Evolutionary conservation across 192 early-diverging fungal genomes (phyloP).

Genomic region (Funneliformis mosseae): DNA sequence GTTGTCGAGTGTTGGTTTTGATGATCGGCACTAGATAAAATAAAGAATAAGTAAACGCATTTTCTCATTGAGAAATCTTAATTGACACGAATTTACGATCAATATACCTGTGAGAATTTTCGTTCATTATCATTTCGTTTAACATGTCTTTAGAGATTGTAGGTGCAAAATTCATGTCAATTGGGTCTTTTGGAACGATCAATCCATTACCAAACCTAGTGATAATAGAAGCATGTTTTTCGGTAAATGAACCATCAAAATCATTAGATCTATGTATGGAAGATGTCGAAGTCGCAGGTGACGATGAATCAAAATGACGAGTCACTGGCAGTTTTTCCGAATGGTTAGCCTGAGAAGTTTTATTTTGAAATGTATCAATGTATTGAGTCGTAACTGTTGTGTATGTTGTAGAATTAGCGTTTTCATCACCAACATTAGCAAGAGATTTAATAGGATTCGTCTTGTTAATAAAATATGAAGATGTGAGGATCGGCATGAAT

Average conservation of each 20-base stretch:
- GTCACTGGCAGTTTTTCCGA: no score
- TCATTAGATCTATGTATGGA: no score
- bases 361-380: not conserved
- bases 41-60: not conserved
- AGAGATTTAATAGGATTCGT: not conserved
- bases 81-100: not conserved
- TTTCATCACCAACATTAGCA: not conserved
- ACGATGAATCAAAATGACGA: no score
- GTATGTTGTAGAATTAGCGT: not conserved
- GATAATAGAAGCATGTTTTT: not conserved
- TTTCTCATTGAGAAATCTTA: not conserved
- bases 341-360: not conserved
- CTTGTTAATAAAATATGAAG: not conserved
- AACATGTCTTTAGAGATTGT: not conserved
- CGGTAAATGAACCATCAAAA: not conserved
- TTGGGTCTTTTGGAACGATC: not conserved
- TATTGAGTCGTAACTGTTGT: not conserved
- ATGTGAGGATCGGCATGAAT: not conserved
- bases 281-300: no score
- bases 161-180: conserved; percentile 1
- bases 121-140: not conserved
- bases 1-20: not conserved
- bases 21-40: not conserved
- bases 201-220: not conserved
- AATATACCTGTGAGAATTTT: not conserved